A percentile compares a stretch with the other conserved stretches of the same genome.
Evolutionary conservation across 176 grass and related monocot species (phyloP).

Genomic region (Zizania latifolia): DNA sequence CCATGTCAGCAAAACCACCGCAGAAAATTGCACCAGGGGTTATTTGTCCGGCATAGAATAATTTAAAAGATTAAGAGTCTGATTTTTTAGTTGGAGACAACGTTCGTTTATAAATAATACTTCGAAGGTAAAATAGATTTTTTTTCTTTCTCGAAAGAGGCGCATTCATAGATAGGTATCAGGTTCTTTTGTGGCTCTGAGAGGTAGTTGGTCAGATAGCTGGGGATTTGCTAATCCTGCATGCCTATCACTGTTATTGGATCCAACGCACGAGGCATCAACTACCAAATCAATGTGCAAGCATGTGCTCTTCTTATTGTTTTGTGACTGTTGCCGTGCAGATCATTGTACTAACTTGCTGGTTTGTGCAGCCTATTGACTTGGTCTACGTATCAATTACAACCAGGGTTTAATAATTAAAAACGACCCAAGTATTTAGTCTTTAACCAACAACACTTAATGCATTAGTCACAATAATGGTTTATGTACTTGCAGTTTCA

Average conservation of each 20-base stretch:
- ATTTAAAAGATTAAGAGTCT: too few relatives aligned
- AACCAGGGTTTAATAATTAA: neutral
- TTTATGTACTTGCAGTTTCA: neutral
- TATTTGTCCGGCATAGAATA: too few relatives aligned
- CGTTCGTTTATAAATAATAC: too few relatives aligned
- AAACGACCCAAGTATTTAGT: neutral
- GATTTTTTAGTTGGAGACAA: too few relatives aligned
- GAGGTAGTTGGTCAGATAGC: slow-evolving; percentile 3
- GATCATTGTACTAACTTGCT: slow-evolving; percentile 16
- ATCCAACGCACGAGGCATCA: slow-evolving; percentile 30
- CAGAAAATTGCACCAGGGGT: too few relatives aligned
- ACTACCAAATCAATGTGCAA: neutral
- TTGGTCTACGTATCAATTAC: slow-evolving; percentile 1
- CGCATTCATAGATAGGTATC: neutral
- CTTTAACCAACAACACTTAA: neutral
- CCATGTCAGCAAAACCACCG: too few relatives aligned
- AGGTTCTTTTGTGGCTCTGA: slow-evolving; percentile 6
- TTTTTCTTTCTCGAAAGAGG: too few relatives aligned
- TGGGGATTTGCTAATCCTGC: neutral
- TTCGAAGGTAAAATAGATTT: too few relatives aligned
- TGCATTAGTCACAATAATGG: neutral
- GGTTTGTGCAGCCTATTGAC: neutral
- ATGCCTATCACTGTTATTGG: slow-evolving; percentile 23
- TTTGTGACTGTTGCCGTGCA: slow-evolving; percentile 3
- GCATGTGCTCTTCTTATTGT: slow-evolving; percentile 28